phyloP scores from a whole-genome alignment of 108 stramenopile species.

The Phaeodactylum tricornutum region DNA sequence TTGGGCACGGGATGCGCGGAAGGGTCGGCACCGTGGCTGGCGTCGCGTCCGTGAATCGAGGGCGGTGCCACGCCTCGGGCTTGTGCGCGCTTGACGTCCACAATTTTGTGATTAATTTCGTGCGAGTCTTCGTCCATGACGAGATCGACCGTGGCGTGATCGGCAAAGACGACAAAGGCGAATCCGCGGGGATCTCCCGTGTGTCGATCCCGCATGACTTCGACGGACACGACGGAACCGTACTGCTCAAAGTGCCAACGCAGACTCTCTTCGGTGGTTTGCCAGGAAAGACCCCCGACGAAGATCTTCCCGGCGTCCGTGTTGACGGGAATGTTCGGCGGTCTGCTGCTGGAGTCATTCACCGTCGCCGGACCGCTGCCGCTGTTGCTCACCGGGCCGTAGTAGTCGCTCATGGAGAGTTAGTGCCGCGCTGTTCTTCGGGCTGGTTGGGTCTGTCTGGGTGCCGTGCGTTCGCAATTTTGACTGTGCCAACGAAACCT shows the following conservation, averaged over 20 bases:
- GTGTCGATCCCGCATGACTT: constrained; percentile 73
- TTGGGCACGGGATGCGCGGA: neutral
- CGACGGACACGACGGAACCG: constrained; percentile 44
- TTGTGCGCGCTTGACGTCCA: constrained; percentile 86
- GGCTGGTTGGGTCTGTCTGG: no score
- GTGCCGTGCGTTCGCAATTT: no score
- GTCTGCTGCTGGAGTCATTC: no score
- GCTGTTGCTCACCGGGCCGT: no score
- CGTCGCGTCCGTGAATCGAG: constrained; percentile 43
- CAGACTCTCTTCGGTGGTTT: constrained; percentile 85
- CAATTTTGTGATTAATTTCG: constrained; percentile 84
- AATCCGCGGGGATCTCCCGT: constrained; percentile 88
- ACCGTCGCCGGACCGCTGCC: no score
- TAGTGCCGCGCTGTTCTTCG: no score
- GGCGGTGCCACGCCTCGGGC: constrained; percentile 78
- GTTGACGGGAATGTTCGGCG: no score
- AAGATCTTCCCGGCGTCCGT: constrained; percentile 78
- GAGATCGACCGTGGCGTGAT: constrained; percentile 69
- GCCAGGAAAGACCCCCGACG: constrained; percentile 91
- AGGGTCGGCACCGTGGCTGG: constrained; percentile 2
- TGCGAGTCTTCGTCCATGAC: constrained; percentile 63
- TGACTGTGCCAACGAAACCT: no score
- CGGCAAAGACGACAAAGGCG: constrained; percentile 84
- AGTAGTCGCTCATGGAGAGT: no score
- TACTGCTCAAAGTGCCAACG: constrained; percentile 90